These are phyloP conservation scores for Perkinsus chesapeaki DNA, from an alignment of 169 alveolate genomes.

Conservation along the genomic window DNA sequence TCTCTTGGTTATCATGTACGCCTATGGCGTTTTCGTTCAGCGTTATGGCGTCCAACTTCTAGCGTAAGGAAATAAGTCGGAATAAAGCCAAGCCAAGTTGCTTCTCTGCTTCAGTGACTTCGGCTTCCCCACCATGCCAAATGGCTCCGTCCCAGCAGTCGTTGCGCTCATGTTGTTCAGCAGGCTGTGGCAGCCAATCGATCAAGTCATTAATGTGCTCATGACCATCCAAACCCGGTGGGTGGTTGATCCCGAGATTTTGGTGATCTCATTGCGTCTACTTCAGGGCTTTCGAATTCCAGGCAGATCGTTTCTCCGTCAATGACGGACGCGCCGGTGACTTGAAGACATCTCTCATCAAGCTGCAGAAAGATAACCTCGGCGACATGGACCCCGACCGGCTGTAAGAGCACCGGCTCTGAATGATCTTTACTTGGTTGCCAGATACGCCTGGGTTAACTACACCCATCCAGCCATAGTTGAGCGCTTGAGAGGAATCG, in stretches of 20 bases:
- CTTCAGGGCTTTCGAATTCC: slow-evolving; percentile 49
- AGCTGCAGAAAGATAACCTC: slow-evolving; percentile 49
- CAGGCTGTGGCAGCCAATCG: background rate
- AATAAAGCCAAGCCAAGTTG: background rate
- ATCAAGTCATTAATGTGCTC: background rate
- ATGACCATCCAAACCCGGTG: background rate
- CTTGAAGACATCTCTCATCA: slow-evolving; percentile 50
- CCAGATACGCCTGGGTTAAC: slow-evolving; percentile 68
- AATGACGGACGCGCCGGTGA: slow-evolving; percentile 49
- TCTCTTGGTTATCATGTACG: background rate
- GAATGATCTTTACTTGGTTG: slow-evolving; percentile 17
- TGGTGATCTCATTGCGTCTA: slow-evolving; percentile 32
- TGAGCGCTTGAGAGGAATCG: slow-evolving; percentile 58
- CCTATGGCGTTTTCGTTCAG: background rate
- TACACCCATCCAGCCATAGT: slow-evolving; percentile 72
- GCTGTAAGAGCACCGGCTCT: slow-evolving; percentile 22
- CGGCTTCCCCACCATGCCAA: background rate
- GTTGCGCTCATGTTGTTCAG: background rate
- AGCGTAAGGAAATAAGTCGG: background rate
- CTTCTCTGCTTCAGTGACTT: slow-evolving; percentile 29
- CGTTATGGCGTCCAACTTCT: background rate
- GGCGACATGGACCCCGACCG: slow-evolving; percentile 52
- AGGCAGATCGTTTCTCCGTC: slow-evolving; percentile 74
- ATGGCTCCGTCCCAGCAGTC: background rate
- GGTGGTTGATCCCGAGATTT: slow-evolving; percentile 15